A percentile compares a stretch with the other conserved stretches of the same genome.
Evolutionary conservation across 768 basidiomycete species (phyloP).

Genomic region (Pisolithus tinctorius): DNA sequence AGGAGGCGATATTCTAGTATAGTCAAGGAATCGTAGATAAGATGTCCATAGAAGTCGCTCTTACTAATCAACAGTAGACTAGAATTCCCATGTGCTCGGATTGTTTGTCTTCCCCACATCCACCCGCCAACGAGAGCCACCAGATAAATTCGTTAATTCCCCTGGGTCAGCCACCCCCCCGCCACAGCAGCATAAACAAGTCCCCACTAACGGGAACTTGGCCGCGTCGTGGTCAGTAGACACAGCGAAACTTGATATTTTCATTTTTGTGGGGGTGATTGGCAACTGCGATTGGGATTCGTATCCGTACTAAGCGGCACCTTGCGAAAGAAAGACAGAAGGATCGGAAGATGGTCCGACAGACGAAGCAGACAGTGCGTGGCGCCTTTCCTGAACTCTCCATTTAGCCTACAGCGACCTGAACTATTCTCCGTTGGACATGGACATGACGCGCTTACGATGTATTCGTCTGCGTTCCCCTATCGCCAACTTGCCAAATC

Average conservation of each 20-base stretch:
- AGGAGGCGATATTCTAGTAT: not conserved
- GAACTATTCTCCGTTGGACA: slow-evolving; percentile 3
- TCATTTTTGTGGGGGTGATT: not conserved
- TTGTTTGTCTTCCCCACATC: slow-evolving; percentile 6
- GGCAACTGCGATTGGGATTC: too few relatives aligned
- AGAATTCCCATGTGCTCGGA: not conserved
- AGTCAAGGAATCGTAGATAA: too few relatives aligned
- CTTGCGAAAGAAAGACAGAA: not conserved
- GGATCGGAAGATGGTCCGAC: slow-evolving; percentile 20
- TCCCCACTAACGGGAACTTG: not conserved
- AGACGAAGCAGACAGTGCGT: slow-evolving; percentile 31
- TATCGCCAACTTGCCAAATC: not conserved
- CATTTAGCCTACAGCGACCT: slow-evolving; percentile 18
- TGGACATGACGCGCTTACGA: not conserved
- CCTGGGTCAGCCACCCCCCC: slow-evolving; percentile 23
- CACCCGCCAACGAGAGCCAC: slow-evolving; percentile 14
- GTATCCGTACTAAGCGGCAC: too few relatives aligned
- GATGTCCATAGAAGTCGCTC: not conserved
- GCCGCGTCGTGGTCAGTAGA: not conserved
- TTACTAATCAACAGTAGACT: not conserved
- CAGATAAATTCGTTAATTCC: slow-evolving; percentile 10
- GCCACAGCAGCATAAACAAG: slow-evolving; percentile 12
- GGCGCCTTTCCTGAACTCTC: slow-evolving; percentile 8
- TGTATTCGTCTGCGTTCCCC: slow-evolving; percentile 2
- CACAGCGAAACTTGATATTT: not conserved